Conservation (phyloP, 352 stramenopile species). For the Pythium angustatum region DNA sequence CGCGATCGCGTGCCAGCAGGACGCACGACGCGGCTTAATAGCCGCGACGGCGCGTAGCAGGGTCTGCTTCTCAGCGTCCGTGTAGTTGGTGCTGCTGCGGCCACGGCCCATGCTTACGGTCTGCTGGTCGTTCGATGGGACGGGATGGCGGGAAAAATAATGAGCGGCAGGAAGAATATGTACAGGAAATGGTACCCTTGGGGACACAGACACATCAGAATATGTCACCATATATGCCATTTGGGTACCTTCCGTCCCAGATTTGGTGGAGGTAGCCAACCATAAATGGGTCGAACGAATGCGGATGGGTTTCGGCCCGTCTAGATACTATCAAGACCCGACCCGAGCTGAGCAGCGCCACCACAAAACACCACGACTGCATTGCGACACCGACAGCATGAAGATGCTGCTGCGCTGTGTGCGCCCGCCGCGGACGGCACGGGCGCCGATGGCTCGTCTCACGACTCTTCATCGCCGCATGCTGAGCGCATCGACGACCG, state of each 20-base stretch:
- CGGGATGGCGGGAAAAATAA: neutral
- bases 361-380: neutral
- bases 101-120: conserved; percentile 14
- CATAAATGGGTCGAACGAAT: too few relatives aligned
- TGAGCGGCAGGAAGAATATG: neutral
- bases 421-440: conserved; percentile 3
- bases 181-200: neutral
- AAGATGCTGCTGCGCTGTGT: neutral
- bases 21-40: neutral
- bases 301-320: neutral
- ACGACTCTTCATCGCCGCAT: conserved; percentile 3
- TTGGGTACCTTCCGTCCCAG: conserved; percentile 1
- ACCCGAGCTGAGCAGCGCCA: neutral
- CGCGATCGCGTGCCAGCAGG: conserved; percentile 1
- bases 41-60: conserved; percentile 6
- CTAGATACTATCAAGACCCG: neutral
- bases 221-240: conserved; percentile 4
- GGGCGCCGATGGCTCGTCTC: neutral
- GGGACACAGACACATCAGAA: neutral
- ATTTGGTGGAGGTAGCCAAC: conserved; percentile 10
- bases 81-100: conserved; percentile 21
- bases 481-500: conserved; percentile 26
- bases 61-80: conserved; percentile 14
- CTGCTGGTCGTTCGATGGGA: too few relatives aligned
- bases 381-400: too few relatives aligned